Evolutionary conservation across 441 rosid species (phyloP).

Genomic region (Metrosideros polymorpha): DNA sequence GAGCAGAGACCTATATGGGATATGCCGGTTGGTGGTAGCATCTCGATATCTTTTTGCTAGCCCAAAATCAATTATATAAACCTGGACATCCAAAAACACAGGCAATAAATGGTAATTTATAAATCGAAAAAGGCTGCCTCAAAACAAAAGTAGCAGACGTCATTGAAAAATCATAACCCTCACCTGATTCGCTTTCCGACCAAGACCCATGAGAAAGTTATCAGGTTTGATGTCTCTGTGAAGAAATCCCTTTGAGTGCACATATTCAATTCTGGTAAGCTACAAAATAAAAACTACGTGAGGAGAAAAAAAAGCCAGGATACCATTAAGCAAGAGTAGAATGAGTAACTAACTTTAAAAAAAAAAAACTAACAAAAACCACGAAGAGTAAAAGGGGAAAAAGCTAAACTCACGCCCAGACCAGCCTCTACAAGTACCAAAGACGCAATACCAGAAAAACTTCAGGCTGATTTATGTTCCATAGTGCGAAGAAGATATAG

Average conservation of each 20-base stretch:
- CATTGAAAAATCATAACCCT: background rate
- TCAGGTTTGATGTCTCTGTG: constrained; percentile 95
- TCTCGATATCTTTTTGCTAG: background rate
- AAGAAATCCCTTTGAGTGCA: constrained; percentile 83
- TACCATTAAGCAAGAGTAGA: background rate
- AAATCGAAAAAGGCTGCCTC: background rate
- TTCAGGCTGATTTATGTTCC: background rate
- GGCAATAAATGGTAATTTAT: background rate
- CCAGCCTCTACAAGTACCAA: background rate
- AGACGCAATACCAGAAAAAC: background rate
- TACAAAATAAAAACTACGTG: constrained; percentile 2
- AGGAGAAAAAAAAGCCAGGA: background rate
- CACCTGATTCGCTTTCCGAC: constrained; percentile 93
- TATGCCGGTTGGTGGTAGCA: background rate
- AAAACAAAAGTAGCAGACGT: background rate
- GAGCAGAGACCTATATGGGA: background rate
- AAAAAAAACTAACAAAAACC: background rate
- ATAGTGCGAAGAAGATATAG: background rate
- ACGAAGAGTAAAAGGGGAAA: background rate
- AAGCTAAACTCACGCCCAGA: background rate
- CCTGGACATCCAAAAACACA: background rate
- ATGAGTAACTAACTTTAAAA: background rate
- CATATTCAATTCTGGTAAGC: constrained; percentile 84
- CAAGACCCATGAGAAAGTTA: constrained; percentile 94
- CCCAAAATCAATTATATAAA: background rate